phyloP scores from a whole-genome alignment of 768 basidiomycete species.

The Lactarius quietus region DNA sequence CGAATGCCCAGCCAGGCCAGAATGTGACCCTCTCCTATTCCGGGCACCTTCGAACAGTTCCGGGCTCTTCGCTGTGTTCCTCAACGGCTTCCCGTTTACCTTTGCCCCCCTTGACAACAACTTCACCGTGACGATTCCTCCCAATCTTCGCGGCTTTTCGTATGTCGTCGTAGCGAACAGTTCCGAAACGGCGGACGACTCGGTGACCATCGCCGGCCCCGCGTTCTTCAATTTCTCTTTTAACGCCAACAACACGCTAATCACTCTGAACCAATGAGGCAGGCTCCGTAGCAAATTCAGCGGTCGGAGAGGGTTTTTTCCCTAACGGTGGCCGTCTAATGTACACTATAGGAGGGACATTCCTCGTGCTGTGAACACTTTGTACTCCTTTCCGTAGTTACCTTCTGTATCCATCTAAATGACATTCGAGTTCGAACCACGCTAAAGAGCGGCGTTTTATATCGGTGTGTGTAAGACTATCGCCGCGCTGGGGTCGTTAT shows the following conservation, averaged over 20 bases:
- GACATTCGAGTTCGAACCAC: background rate
- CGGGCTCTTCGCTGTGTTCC: constrained; percentile 6
- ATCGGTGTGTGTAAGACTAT: background rate
- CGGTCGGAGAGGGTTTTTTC: constrained; percentile 2
- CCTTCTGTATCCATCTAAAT: background rate
- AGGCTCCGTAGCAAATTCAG: background rate
- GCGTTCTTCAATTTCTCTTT: constrained; percentile 8
- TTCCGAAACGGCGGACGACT: constrained; percentile 1
- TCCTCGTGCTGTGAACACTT: background rate
- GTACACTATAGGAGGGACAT: background rate
- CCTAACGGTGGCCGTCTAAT: background rate
- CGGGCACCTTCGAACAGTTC: background rate
- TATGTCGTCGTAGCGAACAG: background rate
- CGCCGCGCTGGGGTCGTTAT: background rate
- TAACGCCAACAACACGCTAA: constrained; percentile 1
- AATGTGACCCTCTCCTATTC: constrained; percentile 31
- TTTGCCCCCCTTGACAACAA: constrained; percentile 2
- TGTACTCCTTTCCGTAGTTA: background rate
- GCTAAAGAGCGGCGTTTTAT: background rate
- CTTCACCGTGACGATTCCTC: background rate
- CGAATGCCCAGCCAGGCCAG: constrained; percentile 34
- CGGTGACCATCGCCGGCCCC: constrained; percentile 7
- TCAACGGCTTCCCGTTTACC: constrained; percentile 3
- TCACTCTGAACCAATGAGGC: background rate
- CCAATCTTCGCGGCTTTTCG: background rate